Conservation (phyloP, 1,139 yeast species). For the Hemisphaericaspora lyxosophila region DNA sequence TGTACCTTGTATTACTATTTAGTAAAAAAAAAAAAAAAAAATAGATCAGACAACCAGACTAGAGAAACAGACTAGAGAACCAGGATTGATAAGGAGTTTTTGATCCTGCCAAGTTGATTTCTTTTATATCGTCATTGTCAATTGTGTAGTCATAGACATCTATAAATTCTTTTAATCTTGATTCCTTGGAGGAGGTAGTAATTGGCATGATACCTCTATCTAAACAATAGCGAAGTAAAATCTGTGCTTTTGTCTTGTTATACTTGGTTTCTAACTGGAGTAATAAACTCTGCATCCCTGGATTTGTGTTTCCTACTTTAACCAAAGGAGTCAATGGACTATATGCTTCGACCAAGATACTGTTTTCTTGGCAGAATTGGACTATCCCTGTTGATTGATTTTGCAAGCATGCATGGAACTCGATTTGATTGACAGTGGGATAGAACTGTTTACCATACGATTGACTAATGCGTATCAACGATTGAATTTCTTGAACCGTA, state of each 20-base stretch:
- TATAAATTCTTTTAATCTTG: slow-evolving; percentile 56
- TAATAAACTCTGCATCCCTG: slow-evolving; percentile 30
- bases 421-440: slow-evolving; percentile 40
- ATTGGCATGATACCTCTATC: slow-evolving; percentile 65
- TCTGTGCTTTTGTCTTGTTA: slow-evolving; percentile 54
- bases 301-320: slow-evolving; percentile 21
- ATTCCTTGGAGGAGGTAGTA: slow-evolving; percentile 64
- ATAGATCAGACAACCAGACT: too few relatives aligned
- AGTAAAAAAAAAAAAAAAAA: too few relatives aligned
- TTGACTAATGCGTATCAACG: slow-evolving; percentile 30
- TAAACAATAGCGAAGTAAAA: slow-evolving; percentile 66
- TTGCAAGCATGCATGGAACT: slow-evolving; percentile 42
- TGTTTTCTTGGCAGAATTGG: slow-evolving; percentile 26
- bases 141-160: slow-evolving; percentile 50
- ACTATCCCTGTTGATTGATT: slow-evolving; percentile 32
- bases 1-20: not conserved
- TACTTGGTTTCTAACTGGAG: slow-evolving; percentile 53
- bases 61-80: slow-evolving; percentile 11
- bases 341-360: slow-evolving; percentile 38
- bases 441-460: slow-evolving; percentile 20
- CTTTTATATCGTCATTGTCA: slow-evolving; percentile 24
- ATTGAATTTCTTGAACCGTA: slow-evolving; percentile 27
- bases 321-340: slow-evolving; percentile 40
- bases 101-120: slow-evolving; percentile 28
- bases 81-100: slow-evolving; percentile 27